Conservation (phyloP, 805 yeast species). For the Metschnikowia aberdeeniae region DNA sequence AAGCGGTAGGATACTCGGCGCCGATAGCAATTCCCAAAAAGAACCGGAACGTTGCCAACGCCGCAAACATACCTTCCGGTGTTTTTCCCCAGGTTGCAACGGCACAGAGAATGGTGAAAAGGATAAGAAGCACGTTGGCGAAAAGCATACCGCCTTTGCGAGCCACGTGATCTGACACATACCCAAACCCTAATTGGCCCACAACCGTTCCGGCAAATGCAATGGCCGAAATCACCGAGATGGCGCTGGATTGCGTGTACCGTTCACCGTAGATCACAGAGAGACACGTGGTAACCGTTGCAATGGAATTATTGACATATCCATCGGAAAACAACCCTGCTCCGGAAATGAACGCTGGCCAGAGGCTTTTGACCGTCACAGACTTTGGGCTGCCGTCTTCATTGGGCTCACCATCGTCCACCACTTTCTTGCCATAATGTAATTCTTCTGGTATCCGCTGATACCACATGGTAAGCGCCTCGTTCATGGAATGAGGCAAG, state of each 20-base stretch:
- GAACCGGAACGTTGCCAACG: constrained; percentile 79
- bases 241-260: constrained; percentile 62
- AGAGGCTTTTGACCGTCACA: constrained; percentile 23
- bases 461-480: constrained; percentile 13
- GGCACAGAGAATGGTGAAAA: constrained; percentile 75
- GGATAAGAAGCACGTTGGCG: constrained; percentile 69
- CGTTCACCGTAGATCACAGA: constrained; percentile 58
- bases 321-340: constrained; percentile 95
- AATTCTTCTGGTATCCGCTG: constrained; percentile 13
- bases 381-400: constrained; percentile 14
- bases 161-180: constrained; percentile 71
- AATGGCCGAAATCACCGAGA: constrained; percentile 77
- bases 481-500: constrained; percentile 16
- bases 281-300: constrained; percentile 72
- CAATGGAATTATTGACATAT: constrained; percentile 80
- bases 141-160: constrained; percentile 80
- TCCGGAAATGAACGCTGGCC: constrained; percentile 53
- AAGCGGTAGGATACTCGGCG: constrained; percentile 91
- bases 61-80: constrained; percentile 75
- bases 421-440: constrained; percentile 6
- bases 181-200: constrained; percentile 81
- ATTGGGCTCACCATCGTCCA: constrained; percentile 8
- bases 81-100: constrained; percentile 67
- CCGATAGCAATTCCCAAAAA: constrained; percentile 91
- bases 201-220: constrained; percentile 90